phyloP scores from a whole-genome alignment of 1,284 basidiomycete genomes.

The Ceratobasidium sp. region DNA sequence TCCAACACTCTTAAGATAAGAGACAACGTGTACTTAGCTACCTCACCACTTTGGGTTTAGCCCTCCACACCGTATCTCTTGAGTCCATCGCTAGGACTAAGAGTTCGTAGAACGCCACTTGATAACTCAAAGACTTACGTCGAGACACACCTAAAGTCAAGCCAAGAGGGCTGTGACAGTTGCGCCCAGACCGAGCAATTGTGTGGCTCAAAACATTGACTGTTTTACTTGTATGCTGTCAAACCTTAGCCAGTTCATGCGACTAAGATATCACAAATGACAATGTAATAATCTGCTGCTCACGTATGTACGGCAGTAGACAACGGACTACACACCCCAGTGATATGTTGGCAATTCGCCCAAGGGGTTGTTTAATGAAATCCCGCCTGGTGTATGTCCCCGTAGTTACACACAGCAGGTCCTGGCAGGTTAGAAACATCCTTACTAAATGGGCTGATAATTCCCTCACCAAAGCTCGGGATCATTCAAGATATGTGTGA shows the following conservation, averaged over 20 bases:
- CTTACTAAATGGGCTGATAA: constrained; percentile 40
- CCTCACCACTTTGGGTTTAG: too few species aligned
- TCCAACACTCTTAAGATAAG: too few species aligned
- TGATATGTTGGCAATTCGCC: not conserved
- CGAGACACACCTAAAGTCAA: too few species aligned
- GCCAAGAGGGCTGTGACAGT: too few species aligned
- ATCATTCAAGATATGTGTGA: constrained; percentile 33
- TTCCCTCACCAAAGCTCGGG: constrained; percentile 36
- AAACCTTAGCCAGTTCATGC: constrained; percentile 55
- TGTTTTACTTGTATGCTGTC: constrained; percentile 52
- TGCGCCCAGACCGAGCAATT: constrained; percentile 49
- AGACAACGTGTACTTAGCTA: too few species aligned
- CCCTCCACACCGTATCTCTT: too few species aligned
- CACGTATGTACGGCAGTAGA: constrained; percentile 50
- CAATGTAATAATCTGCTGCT: constrained; percentile 50
- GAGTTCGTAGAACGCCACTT: too few species aligned
- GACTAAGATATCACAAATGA: constrained; percentile 52
- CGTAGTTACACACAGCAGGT: constrained; percentile 42
- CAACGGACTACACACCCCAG: constrained; percentile 50
- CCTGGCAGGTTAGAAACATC: constrained; percentile 41
- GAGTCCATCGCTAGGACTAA: too few species aligned
- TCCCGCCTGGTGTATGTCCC: constrained; percentile 32
- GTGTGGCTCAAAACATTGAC: constrained; percentile 47
- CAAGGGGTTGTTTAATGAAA: too few species aligned
- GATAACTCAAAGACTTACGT: too few species aligned